Percentiles rank a stretch among this genome's conserved stretches.
These are phyloP conservation scores for Penicillium mononematosum DNA, from an alignment of 495 filamentous ascomycete genomes.

Conservation along the genomic window DNA sequence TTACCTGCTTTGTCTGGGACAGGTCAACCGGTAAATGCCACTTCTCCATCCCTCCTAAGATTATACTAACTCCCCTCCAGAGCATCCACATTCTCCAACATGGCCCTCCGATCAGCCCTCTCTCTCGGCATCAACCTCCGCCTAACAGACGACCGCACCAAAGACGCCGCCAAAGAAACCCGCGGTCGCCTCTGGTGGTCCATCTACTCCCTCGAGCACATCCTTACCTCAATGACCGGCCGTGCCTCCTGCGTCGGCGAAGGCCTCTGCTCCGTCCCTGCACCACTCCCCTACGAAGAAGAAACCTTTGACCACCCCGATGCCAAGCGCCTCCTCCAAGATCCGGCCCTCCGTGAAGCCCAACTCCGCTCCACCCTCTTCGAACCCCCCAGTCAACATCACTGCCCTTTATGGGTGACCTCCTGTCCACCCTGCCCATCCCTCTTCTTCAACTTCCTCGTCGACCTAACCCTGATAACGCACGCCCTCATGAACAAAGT, in stretches of 20 bases:
- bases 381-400: constrained; percentile 18
- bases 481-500: constrained; percentile 52
- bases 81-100: constrained; percentile 57
- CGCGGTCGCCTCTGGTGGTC: constrained; percentile 65
- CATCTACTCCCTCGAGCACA: constrained; percentile 56
- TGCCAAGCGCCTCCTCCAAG: constrained; percentile 23
- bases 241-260: constrained; percentile 57
- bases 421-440: constrained; percentile 34
- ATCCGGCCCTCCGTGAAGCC: constrained; percentile 19
- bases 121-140: constrained; percentile 61
- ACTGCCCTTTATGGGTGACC: constrained; percentile 22
- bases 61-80: constrained; percentile 32
- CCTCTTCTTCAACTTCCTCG: constrained; percentile 47
- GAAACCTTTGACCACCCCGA: constrained; percentile 34
- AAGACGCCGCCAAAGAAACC: constrained; percentile 54
- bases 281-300: constrained; percentile 56
- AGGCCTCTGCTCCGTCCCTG: constrained; percentile 50
- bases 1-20: constrained; percentile 58
- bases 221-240: constrained; percentile 59
- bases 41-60: background rate
- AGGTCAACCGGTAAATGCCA: constrained; percentile 57
- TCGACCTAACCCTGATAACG: constrained; percentile 50
- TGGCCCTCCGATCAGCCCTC: constrained; percentile 57
- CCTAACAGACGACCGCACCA: constrained; percentile 48
- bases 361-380: constrained; percentile 36